These are phyloP conservation scores for Zygotorulaspora danielsina DNA, from an alignment of 805 yeast species.

Conservation along the genomic window DNA sequence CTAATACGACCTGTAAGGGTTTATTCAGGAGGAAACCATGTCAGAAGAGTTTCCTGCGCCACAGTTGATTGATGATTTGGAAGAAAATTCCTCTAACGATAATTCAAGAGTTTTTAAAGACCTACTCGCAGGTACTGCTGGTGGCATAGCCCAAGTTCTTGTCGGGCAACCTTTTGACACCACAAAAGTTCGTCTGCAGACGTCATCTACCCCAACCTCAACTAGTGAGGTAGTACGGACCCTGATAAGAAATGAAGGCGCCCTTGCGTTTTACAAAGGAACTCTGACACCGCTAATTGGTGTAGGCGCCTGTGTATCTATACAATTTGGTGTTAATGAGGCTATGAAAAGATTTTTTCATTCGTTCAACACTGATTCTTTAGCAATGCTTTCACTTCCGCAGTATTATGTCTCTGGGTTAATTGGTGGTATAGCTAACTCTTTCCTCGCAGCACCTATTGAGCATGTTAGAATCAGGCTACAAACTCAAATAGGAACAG, in stretches of 20 bases:
- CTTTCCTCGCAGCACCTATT: slow-evolving; percentile 85
- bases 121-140: slow-evolving; percentile 85
- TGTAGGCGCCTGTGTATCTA: slow-evolving; percentile 96
- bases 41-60: slow-evolving; percentile 34
- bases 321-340: slow-evolving; percentile 94
- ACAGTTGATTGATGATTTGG: slow-evolving; percentile 33
- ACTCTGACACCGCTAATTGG: slow-evolving; percentile 91
- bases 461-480: slow-evolving; percentile 92
- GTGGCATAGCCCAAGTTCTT: slow-evolving; percentile 93
- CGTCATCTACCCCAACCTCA: slow-evolving; percentile 68
- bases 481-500: slow-evolving; percentile 63
- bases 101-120: slow-evolving; percentile 50
- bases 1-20: too few species aligned
- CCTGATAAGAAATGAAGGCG: slow-evolving; percentile 75
- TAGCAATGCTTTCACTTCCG: slow-evolving; percentile 41
- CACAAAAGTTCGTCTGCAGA: slow-evolving; percentile 87
- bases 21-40: too few species aligned
- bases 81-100: slow-evolving; percentile 18
- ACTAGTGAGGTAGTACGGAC: slow-evolving; percentile 73
- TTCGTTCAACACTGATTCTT: slow-evolving; percentile 35
- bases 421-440: slow-evolving; percentile 90
- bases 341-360: slow-evolving; percentile 78
- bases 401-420: slow-evolving; percentile 83
- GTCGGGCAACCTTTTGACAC: slow-evolving; percentile 97
- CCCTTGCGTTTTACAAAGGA: slow-evolving; percentile 85